phyloP scores from a whole-genome alignment of 257 asterid species.

The Fraxinus pennsylvanica region DNA sequence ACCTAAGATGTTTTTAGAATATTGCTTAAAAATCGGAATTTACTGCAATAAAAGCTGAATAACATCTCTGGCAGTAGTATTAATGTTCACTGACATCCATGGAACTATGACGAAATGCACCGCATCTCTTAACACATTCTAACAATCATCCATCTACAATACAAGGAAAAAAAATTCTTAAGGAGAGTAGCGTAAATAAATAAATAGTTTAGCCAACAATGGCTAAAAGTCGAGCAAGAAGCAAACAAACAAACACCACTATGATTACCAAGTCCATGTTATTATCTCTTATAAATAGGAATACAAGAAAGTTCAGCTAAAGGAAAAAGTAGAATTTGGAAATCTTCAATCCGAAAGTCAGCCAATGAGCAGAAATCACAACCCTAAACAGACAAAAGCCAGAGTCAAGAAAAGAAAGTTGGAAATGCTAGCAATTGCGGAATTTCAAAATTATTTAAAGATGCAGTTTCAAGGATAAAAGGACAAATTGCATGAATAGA shows the following conservation, averaged over 20 bases:
- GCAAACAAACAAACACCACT: conserved; percentile 6
- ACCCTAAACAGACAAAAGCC: conserved; percentile 52
- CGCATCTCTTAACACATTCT: conserved; percentile 40
- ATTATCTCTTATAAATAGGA: conserved; percentile 19
- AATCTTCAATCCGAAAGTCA: conserved; percentile 45
- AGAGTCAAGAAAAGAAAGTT: conserved; percentile 31
- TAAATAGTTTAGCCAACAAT: conserved; percentile 10
- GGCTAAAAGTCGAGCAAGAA: conserved; percentile 12
- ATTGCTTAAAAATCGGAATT: conserved; percentile 6
- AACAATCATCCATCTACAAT: conserved; percentile 59
- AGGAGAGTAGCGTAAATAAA: conserved; percentile 8
- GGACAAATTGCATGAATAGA: background rate
- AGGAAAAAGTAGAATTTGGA: conserved; percentile 23
- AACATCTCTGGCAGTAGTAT: conserved; percentile 20
- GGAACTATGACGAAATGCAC: conserved; percentile 47
- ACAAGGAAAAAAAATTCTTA: conserved; percentile 28
- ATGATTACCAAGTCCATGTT: conserved; percentile 14
- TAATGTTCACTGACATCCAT: conserved; percentile 38
- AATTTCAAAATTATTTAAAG: conserved; percentile 1
- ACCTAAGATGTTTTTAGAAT: conserved; percentile 1
- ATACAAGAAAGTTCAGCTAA: conserved; percentile 24
- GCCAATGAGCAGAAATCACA: conserved; percentile 54
- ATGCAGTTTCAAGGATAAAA: background rate
- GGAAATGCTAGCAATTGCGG: background rate
- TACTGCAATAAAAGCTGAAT: conserved; percentile 18